Base-by-base conservation (phyloP, 2,329 filamentous ascomycete species). In the Alternaria sp. region DNA sequence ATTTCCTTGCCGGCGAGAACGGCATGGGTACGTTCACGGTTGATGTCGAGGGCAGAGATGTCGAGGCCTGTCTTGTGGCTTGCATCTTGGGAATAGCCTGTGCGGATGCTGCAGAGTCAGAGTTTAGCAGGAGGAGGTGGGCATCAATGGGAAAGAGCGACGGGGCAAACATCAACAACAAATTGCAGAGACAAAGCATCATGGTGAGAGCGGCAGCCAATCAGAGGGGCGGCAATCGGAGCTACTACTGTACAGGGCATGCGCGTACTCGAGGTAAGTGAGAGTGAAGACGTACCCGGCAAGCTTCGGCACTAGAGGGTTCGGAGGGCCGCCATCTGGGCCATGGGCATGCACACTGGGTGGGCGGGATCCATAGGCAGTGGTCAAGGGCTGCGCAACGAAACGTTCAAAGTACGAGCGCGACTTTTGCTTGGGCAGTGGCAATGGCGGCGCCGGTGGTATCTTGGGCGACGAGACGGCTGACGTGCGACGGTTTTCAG, bases 1-100 rank as follows among this genome's bases (percentile, higher is more conserved):
- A 90, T 89, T 66, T 89, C 87, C 64, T 86, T 86, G 53, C 88
- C 88, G 42, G 86, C 88, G 65, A 90, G 83, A 55, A 90, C 82
- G 54, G 87, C 88, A 80, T 89, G 87, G 60, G 86, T 89, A 59
- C 84, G 82, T 57, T 84, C 81, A 41, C 87, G 86, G 62, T 88
- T 89, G 75, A 88, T 86, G 74, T 89, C 87, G 53, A 90, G 80
- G 38, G 88, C 85, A 43, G 85, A 79, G 69, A 90, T 89, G 63
- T 87, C 84, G 54, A 89, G 83, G 46, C 87, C 87, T n/a, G 88
- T 89, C 68, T 84, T 85, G 75, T 89, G 86, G 69, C 83, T 85
- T 59, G 87, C 81, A 66, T 87, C 85, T 69, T 85, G 84, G 42
- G 83, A 84, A 58, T 80, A 81, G 59, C 81, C 80, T 44, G 82